Evolutionary conservation across 1,284 basidiomycete genomes (phyloP), one percentile per base, ranked within the genome.

Genomic region (Tilletia walkeri): DNA sequence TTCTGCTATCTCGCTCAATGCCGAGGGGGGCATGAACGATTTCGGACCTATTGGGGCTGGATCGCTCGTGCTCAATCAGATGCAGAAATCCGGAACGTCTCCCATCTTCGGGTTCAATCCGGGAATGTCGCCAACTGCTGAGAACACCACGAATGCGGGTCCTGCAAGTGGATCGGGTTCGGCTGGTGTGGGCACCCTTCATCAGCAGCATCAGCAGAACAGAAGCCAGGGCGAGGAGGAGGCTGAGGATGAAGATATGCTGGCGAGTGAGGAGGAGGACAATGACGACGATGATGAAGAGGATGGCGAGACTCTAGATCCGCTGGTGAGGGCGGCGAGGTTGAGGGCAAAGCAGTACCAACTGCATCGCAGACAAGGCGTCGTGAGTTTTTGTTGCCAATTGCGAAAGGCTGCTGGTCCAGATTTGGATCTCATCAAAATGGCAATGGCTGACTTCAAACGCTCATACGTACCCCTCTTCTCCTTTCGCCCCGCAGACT

Each of bases 401-500:
- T 14, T 45, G 24, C 24, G 9, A 45, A 9, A 45, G 41, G 41
- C 6, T 9, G 41, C 41, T 45, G 41, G 41, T 14, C 41, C 41
- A 45, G 24, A 30, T 30, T 30, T 30, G 24, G 24, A 30, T 2
- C 24, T 30, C 24, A 30, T 30, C 24, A 30, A 30, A 30, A 30
- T 30, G 24, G 24, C 24, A 30, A 30, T 30, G 24, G 1, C 24
- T 30, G 24, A 30, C 24, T 2, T 30, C 24, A 30, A 30, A 30
- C 24, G 24, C 24, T 30, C 24, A 30, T 30, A 30, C 24, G 24
- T 30, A 30, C 24, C 24, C 24, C 65, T 4, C 65, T 67, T 2
- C 2, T 53, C 0, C 61, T 38, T 47, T 73, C 69, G n/a, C 67
- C 70, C 10, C 72, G 68, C 53, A 75, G 36, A 82, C 80, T 2